These are phyloP conservation scores for Naegleria gruberi DNA, from an alignment of 208 protist genomes.

Conservation along the genomic window DNA sequence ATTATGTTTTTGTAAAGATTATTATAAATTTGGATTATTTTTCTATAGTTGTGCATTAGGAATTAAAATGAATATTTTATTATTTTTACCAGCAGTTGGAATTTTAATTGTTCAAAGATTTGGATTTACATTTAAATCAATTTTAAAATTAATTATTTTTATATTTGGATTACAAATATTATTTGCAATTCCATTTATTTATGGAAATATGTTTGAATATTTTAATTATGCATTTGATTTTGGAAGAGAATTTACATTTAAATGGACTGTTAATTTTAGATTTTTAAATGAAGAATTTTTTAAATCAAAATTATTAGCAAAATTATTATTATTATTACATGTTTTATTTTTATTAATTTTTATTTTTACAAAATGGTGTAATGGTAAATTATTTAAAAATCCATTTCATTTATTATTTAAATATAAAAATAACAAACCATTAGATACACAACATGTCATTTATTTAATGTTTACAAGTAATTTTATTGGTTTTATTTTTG, in stretches of 20 bases:
- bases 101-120: constrained; percentile 46
- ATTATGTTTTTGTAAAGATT: constrained; percentile 21
- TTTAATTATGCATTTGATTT: constrained; percentile 12
- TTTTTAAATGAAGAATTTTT: constrained; percentile 23
- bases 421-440: not conserved
- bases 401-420: not conserved
- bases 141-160: constrained; percentile 28
- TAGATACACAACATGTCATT: constrained; percentile 39
- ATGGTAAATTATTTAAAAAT: not conserved
- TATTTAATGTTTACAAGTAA: constrained; percentile 72
- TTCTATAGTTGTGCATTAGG: constrained; percentile 56
- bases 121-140: constrained; percentile 50
- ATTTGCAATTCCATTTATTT: not conserved
- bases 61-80: constrained; percentile 89
- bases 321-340: constrained; percentile 52
- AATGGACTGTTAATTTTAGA: constrained; percentile 27
- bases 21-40: not conserved
- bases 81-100: constrained; percentile 75
- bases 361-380: constrained; percentile 38
- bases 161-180: not conserved
- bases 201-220: not conserved
- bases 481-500: constrained; percentile 71
- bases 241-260: constrained; percentile 18
- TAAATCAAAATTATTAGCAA: constrained; percentile 38
- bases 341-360: constrained; percentile 20